Evolutionary conservation across 768 basidiomycete species (phyloP), one percentile per base, ranked within the genome.

Genomic region (Pleurotus salmoneostramineus): DNA sequence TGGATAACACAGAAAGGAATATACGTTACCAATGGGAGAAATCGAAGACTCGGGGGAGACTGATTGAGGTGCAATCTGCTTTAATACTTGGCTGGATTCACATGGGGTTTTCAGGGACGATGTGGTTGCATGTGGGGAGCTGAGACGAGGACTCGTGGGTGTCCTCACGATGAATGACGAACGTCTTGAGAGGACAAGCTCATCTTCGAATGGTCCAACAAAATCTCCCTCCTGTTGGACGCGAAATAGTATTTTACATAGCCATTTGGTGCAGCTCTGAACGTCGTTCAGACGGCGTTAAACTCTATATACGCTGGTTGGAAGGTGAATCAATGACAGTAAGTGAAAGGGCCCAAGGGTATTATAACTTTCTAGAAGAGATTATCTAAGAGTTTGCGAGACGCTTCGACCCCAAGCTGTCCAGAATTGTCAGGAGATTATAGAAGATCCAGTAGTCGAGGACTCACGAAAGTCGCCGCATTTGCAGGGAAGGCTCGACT

Each of bases 401-500:
- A 91, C 31, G 88, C 83, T 69, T 98, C 95, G 5, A 98, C 95
- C 36, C 95, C 95, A 56, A 97, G 83, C 92, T 94, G 65, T 6
- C 8, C 6, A 21, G 66, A 34, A 27, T 17, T n/a, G 45, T 69
- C 63, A 15, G 69, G 67, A 6, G 69, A 15, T 5, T 47, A 46
- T 56, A 6, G 50, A 33, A 48, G 15, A 35, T 6, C 42, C 8
- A 36, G 34, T 27, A 3, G 32, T 43, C 17, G n/a, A 21, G 44
- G 56, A 32, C 89, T 75, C 66, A 94, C 90, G 74, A 94, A 93
- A 52, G 90, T 89, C 44, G 95, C 95, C 60, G 95, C 95, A 71
- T 98, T 98, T 31, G 95, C 95, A 10, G 95, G 95, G 85, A 97
- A 96, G 43, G 95, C 95, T 66, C 93, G 75, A 59, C 88, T 87